These are phyloP conservation scores for Hericium rajendrae DNA, from an alignment of 768 basidiomycete species.

Conservation along the genomic window DNA sequence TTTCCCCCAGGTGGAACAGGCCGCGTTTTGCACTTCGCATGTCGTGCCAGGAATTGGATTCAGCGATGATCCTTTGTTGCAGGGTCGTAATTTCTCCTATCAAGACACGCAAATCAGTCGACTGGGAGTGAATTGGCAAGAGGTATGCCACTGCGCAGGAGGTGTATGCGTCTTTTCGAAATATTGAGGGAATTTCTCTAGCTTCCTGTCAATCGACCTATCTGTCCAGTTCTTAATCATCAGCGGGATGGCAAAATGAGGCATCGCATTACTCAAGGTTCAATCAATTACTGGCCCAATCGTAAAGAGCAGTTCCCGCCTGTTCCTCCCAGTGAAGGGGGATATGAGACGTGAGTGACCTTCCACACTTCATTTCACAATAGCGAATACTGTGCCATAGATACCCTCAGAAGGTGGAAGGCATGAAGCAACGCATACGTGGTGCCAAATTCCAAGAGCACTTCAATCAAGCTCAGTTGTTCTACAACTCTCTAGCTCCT, in stretches of 20 bases:
- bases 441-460: constrained; percentile 75
- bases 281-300: constrained; percentile 80
- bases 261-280: constrained; percentile 46
- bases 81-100: constrained; percentile 82
- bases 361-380: background rate
- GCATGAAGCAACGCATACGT: constrained; percentile 50
- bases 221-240: constrained; percentile 67
- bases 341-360: constrained; percentile 35
- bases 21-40: constrained; percentile 72
- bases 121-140: constrained; percentile 73
- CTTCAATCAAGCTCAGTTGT: constrained; percentile 65
- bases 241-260: constrained; percentile 54
- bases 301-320: constrained; percentile 44
- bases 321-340: constrained; percentile 40
- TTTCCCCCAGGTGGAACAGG: constrained; percentile 84
- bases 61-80: constrained; percentile 72
- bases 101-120: constrained; percentile 78
- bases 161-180: background rate
- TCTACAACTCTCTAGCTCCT: constrained; percentile 69
- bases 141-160: constrained; percentile 26
- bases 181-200: constrained; percentile 17
- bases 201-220: constrained; percentile 76
- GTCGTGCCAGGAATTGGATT: constrained; percentile 49
- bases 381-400: constrained; percentile 21
- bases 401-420: constrained; percentile 37